phyloP scores from a whole-genome alignment of 306 rosid genomes.

The Cucumis cinereus region DNA sequence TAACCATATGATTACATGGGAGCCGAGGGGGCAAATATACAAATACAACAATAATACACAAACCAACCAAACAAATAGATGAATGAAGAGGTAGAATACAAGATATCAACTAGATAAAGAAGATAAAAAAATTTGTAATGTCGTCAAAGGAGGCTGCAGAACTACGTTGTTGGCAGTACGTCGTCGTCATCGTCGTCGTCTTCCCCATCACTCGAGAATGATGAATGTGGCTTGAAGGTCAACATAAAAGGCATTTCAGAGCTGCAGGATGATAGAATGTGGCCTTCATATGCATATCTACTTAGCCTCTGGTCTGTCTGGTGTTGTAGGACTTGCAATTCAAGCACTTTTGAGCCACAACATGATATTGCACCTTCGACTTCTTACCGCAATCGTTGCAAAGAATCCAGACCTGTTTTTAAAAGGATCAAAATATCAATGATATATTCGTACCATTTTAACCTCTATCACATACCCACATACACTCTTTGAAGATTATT shows the following conservation, averaged over 20 bases:
- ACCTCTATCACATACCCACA: neutral
- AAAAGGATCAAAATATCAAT: neutral
- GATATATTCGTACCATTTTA: neutral
- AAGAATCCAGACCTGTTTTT: constrained; percentile 62
- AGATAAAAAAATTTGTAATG: neutral
- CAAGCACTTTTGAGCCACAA: constrained; percentile 64
- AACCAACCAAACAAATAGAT: neutral
- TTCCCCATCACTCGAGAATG: neutral
- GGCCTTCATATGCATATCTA: neutral
- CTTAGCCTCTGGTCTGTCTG: constrained; percentile 56
- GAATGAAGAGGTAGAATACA: neutral
- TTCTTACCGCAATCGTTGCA: constrained; percentile 76
- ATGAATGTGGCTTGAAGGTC: neutral
- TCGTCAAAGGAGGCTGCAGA: neutral
- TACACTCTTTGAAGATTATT: neutral
- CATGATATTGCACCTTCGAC: constrained; percentile 49
- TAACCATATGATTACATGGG: neutral
- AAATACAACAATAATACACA: neutral
- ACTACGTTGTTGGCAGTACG: too few relatives aligned
- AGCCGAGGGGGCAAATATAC: neutral
- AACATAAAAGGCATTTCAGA: neutral
- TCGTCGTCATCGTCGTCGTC: too few relatives aligned
- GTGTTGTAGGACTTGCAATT: constrained; percentile 86
- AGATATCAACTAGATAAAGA: neutral
- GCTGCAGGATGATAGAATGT: neutral